These are phyloP conservation scores for Bipolaris sorokiniana DNA, from an alignment of 2,329 filamentous ascomycete genomes.

Conservation along the genomic window DNA sequence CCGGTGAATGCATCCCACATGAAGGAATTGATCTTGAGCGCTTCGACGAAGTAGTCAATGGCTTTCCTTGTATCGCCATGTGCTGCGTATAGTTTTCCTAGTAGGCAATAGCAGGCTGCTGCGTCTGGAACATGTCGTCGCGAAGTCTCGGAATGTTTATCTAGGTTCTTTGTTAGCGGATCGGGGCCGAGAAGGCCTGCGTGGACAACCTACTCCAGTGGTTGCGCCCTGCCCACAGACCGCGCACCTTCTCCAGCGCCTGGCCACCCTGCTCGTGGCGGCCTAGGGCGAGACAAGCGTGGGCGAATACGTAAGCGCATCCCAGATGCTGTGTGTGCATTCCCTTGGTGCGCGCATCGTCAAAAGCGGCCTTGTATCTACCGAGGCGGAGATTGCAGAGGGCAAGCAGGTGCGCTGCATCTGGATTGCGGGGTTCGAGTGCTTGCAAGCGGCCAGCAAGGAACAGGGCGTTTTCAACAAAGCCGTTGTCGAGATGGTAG, in stretches of 20 bases:
- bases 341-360: slow-evolving; percentile 75
- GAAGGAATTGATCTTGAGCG: slow-evolving; percentile 88
- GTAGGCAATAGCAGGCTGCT: slow-evolving; percentile 78
- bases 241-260: slow-evolving; percentile 80
- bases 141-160: slow-evolving; percentile 75
- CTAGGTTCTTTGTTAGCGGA: slow-evolving; percentile 44
- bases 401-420: slow-evolving; percentile 82
- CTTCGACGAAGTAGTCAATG: slow-evolving; percentile 83
- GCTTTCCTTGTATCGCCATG: slow-evolving; percentile 83
- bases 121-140: slow-evolving; percentile 81
- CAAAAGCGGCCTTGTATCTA: slow-evolving; percentile 83
- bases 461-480: slow-evolving; percentile 89
- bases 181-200: neutral
- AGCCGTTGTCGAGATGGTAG: slow-evolving; percentile 86
- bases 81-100: slow-evolving; percentile 85
- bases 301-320: slow-evolving; percentile 90
- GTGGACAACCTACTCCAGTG: slow-evolving; percentile 69
- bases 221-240: slow-evolving; percentile 76
- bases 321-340: slow-evolving; percentile 78
- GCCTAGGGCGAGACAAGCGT: slow-evolving; percentile 81
- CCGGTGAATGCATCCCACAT: slow-evolving; percentile 97
- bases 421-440: slow-evolving; percentile 79
- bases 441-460: slow-evolving; percentile 85
- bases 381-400: slow-evolving; percentile 84
- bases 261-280: slow-evolving; percentile 80